Evolutionary conservation across 352 stramenopile species (phyloP), one percentile per base, ranked within the genome.

Genomic region (Globisporangium nodosum): DNA sequence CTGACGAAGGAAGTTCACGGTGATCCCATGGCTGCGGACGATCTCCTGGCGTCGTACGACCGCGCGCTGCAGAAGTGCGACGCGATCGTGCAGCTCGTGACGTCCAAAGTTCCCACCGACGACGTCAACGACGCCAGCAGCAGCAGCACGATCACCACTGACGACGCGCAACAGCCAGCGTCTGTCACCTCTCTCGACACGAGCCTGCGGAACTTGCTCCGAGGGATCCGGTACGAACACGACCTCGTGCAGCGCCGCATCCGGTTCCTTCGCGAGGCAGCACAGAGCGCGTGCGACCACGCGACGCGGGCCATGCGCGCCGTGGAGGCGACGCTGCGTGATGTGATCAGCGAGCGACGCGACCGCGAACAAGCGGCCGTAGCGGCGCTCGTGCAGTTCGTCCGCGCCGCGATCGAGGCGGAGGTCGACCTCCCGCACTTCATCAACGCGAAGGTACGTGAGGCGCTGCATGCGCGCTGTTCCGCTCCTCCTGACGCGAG

Each of bases 171-270:
- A 15, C 35, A 13, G 0, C 8, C 35, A 40, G 35, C 9, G 35
- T 15, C 11, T 15, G 0, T 4, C 12, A 15, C 35, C 35, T 7
- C 35, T 4, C 35, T 15, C 35, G 35, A 54, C 45, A 30, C 53
- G 42, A 74, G 82, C 51, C 48, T 73, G 50, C 58, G 60, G 12
- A 93, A 93, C 31, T 64, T 87, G 46, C 45, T 80, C 21, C 77
- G 74, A 40, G 79, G 76, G 31, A 66, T 89, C 52, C 66, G 62
- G 31, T 90, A 86, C 58, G 81, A 94, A 51, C 72, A 85, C 45
- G 68, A 73, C 6, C 53, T 84, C 8, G 74, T 90, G 45, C 53
- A 72, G 52, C 63, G 66, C 2, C 78, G 81, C 4, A 69, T 94
- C 13, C 53, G 60, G 2, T 85, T 68, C 37, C 66, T 94, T 16